These are phyloP conservation scores for Hyphopichia wangnamkhiaoensis DNA, from an alignment of 1,139 yeast species.

Conservation along the genomic window DNA sequence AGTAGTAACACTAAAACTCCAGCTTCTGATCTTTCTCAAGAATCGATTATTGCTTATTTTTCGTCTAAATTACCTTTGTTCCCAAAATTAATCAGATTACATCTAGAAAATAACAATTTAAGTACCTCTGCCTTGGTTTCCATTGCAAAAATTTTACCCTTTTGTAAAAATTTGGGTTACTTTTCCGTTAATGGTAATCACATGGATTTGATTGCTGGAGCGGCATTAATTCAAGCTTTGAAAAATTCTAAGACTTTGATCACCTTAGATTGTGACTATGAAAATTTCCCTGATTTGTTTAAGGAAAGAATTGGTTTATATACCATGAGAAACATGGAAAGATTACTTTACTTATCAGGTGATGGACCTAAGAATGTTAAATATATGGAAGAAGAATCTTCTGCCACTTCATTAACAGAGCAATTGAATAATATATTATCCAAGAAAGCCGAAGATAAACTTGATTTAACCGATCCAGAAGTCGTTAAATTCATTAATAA, in stretches of 20 bases:
- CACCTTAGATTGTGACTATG: conserved; percentile 42
- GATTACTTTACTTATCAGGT: conserved; percentile 17
- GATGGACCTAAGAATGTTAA: conserved; percentile 1
- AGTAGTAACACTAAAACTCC: conserved; percentile 2
- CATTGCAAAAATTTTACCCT: conserved; percentile 63
- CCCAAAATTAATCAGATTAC: conserved; percentile 55
- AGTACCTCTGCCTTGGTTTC: conserved; percentile 47
- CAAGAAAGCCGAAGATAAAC: conserved; percentile 27
- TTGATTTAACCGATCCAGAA: conserved; percentile 29
- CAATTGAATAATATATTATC: conserved; percentile 37
- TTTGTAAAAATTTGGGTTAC: conserved; percentile 57
- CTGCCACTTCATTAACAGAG: conserved; percentile 30
- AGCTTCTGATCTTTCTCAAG: conserved; percentile 15
- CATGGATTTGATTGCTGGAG: conserved; percentile 44
- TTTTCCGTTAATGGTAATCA: conserved; percentile 63
- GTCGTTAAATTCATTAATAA: conserved; percentile 44
- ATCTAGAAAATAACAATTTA: conserved; percentile 61
- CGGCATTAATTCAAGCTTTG: conserved; percentile 42
- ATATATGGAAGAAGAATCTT: neutral
- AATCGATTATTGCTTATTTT: conserved; percentile 37
- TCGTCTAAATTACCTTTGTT: conserved; percentile 60
- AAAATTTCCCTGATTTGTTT: conserved; percentile 40
- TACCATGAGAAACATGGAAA: conserved; percentile 73
- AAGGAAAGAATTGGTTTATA: conserved; percentile 64
- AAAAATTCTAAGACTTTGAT: conserved; percentile 42